Evolutionary conservation across 805 yeast species (phyloP), one percentile per base, ranked within the genome.

Genomic region (Candida dendrica): DNA sequence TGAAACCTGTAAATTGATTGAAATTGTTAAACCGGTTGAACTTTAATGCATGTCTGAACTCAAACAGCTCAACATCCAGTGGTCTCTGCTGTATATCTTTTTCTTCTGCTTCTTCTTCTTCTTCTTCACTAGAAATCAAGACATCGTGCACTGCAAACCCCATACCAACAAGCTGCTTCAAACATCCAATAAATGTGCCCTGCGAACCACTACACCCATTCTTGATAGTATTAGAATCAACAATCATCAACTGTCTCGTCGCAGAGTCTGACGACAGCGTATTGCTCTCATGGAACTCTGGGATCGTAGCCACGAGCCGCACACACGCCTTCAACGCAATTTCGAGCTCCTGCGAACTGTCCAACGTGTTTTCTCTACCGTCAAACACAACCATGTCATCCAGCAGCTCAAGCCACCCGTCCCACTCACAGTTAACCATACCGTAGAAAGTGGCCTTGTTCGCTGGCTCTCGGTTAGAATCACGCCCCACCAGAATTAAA

Each of bases 401-500:
- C 19, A 73, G 49, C 18, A 74, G 50, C 4, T 65, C 66, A 29
- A 61, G 61, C 77, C 80, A 74, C 1, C 77, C 77, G 11, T 61
- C 57, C 80, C 80, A 76, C 4, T 48, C 47, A 13, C 65, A 56
- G 15, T 60, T 55, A 0, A 69, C 64, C 51, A 73, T 67, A 3
- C 81, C 81, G 34, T 72, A 58, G 47, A 68, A 75, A 7, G 53
- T 47, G 1, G 74, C 65, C 1, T 75, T 73, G 27, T 49, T 49
- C 20, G 54, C 7, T 66, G 62, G 14, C 32, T 37, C 46, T 7
- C 75, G 68, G 8, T 46, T 44, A 1, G 72, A 72, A 51, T 73
- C 67, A 38, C 67, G 59, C 1, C 81, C 81, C 17, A 71, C 57
- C 15, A 73, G 55, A 0, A 77, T 66, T 17, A 77, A 45, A 1